Base-by-base conservation (phyloP, 345 rosid genomes). In the Acer negundo region DNA sequence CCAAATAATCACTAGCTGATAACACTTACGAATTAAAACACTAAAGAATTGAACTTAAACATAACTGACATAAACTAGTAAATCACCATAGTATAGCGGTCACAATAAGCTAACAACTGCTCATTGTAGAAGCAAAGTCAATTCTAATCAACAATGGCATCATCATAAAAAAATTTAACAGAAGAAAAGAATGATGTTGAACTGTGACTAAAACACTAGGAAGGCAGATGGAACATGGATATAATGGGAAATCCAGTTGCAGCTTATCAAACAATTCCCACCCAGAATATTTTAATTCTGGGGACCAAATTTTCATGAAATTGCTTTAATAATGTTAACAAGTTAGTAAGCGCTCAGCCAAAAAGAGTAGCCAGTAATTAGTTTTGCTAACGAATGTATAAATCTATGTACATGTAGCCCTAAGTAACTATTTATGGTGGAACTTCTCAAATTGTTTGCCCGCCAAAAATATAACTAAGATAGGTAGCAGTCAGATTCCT, bases 181-280 rank as follows among this genome's bases (percentile, higher is more conserved):
- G 42, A 74, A 74, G 2, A 17, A 73, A 19, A 49, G 10, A 24
- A 73, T 62, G 49, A 13, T 46, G 59, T 24, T 17, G 58, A 6
- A 38, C 17, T 62, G 40, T 74, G 56, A 63, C 68, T 61, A 40
- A 71, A 59, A 23, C 26, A 62, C 19, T 6, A 61, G 38, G 22
- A 62, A 42, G 68, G 42, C 10, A 59, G 24, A 62, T 44, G n/a
- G 26, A 46, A 40, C 56, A 23, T 1, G 40, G 55, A 61, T 40
- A 59, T 59, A 61, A 42, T 59, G 20, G 51, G 23, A 73, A 59
- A 59, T 73, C 20, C 31, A 40, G 38, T 73, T 46, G 61, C 26
- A 19, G 58, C 28, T 56, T 10, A 23, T 20, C 13, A 46, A 63
- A 44, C 59, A 47, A 46, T 47, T 17, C 24, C 51, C 42, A 12